Percentiles rank a stretch among this genome's conserved stretches.
Conservation (phyloP, 768 basidiomycete genomes). For the Daedaleopsis nitida region DNA sequence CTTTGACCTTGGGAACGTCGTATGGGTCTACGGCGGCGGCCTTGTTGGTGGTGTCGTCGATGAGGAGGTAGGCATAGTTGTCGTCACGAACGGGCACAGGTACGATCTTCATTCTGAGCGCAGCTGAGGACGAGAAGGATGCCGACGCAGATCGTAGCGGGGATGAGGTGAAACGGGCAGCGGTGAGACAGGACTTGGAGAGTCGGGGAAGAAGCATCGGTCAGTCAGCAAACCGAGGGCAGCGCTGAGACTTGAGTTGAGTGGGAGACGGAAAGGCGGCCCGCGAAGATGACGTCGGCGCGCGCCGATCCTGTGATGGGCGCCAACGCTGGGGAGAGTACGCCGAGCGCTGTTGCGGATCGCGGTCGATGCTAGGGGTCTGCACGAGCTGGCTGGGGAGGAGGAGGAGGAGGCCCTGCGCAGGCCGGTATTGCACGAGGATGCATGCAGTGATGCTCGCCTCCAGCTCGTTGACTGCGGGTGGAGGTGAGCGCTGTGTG, state of each 20-base stretch:
- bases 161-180: neutral
- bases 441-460: too few species aligned
- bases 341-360: too few species aligned
- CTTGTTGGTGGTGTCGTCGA: constrained; percentile 64
- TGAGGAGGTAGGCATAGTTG: constrained; percentile 84
- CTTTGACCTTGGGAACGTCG: constrained; percentile 69
- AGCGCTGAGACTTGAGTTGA: constrained; percentile 1
- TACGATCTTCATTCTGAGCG: constrained; percentile 64
- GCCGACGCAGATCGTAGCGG: neutral
- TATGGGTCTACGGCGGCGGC: constrained; percentile 84
- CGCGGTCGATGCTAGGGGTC: too few species aligned
- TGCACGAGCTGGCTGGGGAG: too few species aligned
- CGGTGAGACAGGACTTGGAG: constrained; percentile 1
- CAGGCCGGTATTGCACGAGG: too few species aligned
- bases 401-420: too few species aligned
- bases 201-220: constrained; percentile 8
- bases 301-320: neutral
- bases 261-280: constrained; percentile 6
- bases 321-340: too few species aligned
- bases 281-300: neutral
- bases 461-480: too few species aligned
- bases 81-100: constrained; percentile 79
- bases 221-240: constrained; percentile 2
- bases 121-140: constrained; percentile 25
- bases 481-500: neutral